A percentile compares a stretch with the other conserved stretches of the same genome.
phyloP scores from a whole-genome alignment of 1,139 yeast species.

The Taphrina communis region DNA sequence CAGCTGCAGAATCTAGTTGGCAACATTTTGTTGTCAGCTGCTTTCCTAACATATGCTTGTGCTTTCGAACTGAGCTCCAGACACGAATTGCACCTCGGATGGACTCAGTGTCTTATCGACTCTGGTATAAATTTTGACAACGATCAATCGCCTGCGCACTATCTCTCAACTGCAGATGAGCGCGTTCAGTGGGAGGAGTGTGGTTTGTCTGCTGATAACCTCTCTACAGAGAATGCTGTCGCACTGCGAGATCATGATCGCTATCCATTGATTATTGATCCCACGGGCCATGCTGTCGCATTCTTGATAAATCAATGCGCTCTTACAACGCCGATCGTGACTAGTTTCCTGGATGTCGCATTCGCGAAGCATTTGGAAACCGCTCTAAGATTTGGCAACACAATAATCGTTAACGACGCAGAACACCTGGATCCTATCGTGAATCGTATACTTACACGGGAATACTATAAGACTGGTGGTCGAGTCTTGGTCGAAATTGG shows the following conservation, averaged over 20 bases:
- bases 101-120: conserved; percentile 56
- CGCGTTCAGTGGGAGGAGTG: conserved; percentile 60
- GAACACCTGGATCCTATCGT: conserved; percentile 79
- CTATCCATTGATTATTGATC: conserved; percentile 74
- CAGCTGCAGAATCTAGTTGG: conserved; percentile 65
- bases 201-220: conserved; percentile 64
- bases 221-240: conserved; percentile 68
- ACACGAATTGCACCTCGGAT: conserved; percentile 51
- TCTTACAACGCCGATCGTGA: conserved; percentile 57
- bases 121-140: conserved; percentile 58
- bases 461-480: conserved; percentile 72
- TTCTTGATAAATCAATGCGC: conserved; percentile 53
- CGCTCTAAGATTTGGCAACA: conserved; percentile 82
- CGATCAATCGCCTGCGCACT: conserved; percentile 51
- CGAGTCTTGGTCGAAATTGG: conserved; percentile 68
- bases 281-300: conserved; percentile 60
- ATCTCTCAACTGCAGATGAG: conserved; percentile 56
- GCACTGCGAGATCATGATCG: conserved; percentile 56
- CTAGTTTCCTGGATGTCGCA: conserved; percentile 77
- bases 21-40: conserved; percentile 67
- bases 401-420: conserved; percentile 73
- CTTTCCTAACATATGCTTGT: conserved; percentile 69
- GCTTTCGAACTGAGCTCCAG: conserved; percentile 63
- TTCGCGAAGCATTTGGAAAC: conserved; percentile 76
- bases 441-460: conserved; percentile 65